These are phyloP conservation scores for Keithomyces neogunnii DNA, from an alignment of 2,329 filamentous ascomycete species.

Conservation along the genomic window DNA sequence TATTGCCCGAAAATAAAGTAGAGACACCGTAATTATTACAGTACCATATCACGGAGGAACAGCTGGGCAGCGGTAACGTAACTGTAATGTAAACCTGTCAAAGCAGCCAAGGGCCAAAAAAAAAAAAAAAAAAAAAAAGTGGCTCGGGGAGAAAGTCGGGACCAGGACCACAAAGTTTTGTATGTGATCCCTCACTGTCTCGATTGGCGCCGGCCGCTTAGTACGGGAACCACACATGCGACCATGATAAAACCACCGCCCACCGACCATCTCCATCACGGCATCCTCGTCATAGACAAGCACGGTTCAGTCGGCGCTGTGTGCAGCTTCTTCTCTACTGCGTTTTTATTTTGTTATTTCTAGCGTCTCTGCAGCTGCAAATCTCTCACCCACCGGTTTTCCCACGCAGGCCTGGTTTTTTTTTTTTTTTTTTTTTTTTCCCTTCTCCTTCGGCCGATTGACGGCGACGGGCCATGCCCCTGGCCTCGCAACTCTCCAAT, in stretches of 20 bases:
- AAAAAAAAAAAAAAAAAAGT: constrained; percentile 1
- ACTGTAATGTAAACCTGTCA: no score
- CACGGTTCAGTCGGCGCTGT: constrained; percentile 2
- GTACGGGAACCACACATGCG: no score
- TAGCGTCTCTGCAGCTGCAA: no score
- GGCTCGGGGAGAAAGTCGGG: constrained; percentile 5
- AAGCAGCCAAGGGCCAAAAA: no score
- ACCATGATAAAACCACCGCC: not conserved
- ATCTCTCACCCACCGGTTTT: no score
- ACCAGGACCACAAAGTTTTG: constrained; percentile 1
- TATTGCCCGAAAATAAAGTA: no score
- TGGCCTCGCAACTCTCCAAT: constrained; percentile 7
- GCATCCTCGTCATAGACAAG: not conserved
- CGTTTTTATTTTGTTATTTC: no score
- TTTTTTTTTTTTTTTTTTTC: not conserved
- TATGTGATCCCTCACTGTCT: not conserved
- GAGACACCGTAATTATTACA: no score
- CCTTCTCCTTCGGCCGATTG: not conserved
- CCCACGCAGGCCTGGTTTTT: not conserved
- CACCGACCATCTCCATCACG: not conserved
- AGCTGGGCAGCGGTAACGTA: no score
- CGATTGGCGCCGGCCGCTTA: not conserved
- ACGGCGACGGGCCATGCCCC: constrained; percentile 4
- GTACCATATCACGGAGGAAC: no score
- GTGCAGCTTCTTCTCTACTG: not conserved